Evolutionary conservation across 1,284 basidiomycete species (phyloP), one percentile per base, ranked within the genome.

Genomic region (Macrocybe sp.): DNA sequence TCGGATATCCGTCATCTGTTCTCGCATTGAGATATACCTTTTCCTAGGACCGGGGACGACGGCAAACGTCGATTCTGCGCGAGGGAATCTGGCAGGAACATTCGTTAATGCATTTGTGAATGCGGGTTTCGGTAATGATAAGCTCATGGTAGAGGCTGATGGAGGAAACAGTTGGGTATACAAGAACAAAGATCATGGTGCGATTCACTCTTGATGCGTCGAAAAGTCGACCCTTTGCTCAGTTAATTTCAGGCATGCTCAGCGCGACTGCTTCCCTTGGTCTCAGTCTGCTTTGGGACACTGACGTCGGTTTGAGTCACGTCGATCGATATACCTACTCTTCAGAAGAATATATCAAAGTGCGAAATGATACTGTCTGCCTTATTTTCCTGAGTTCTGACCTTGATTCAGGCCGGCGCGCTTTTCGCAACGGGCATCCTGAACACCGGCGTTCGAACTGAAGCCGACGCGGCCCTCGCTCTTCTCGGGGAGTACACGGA

Each of bases 51-150:
- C 81, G 28, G 76, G 79, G 28, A 69, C 80, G 2, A 75, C 83
- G 1, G 74, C 85, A 1, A 88, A 83, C 48, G 85, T 97, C 45
- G 95, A 98, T 64, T 98, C 95, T 9, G 96, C 96, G 10, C 80
- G 92, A 52, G 94, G 87, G 47, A 99, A 99, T 66, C 71, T 99
- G 47, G 96, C 97, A 1, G 90, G 93, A 6, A 97, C 95, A 1
- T 99, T 99, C 59, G 97, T 99, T 54, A 99, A 99, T 62, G 97
- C 94, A 1, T 99, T 99, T 56, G 97, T 98, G 50, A 99, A 99
- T 60, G 96, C 95, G 36, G 97, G 97, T 0, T 99, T 97, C 62
- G 95, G 95, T 12, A 99, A 99, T 64, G 97, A 99, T 65, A 97
- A 97, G 66, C 80, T 99, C 49, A 95, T 99, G 88, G 94, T 96